phyloP scores from a whole-genome alignment of 2,329 filamentous ascomycete species.

The Furcasterigmium furcatum region DNA sequence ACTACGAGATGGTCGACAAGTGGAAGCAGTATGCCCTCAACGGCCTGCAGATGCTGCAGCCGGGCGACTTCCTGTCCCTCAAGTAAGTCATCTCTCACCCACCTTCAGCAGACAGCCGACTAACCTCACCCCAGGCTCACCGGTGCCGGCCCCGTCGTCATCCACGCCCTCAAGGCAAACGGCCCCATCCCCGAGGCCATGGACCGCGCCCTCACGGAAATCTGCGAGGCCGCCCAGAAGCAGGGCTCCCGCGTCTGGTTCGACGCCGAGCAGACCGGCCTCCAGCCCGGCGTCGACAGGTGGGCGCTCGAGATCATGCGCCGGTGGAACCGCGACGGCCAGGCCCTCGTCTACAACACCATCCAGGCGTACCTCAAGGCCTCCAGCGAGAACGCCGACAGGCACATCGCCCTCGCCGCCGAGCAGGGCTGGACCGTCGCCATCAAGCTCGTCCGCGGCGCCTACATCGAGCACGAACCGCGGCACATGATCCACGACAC shows the following conservation, averaged over 20 bases:
- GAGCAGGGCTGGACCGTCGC: slow-evolving; percentile 48
- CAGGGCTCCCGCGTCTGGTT: slow-evolving; percentile 38
- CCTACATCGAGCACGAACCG: slow-evolving; percentile 49
- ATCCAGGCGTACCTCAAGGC: slow-evolving; percentile 56
- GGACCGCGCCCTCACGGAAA: slow-evolving; percentile 34
- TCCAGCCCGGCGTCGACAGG: slow-evolving; percentile 33
- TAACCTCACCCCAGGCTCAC: slow-evolving; percentile 26
- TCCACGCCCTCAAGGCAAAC: slow-evolving; percentile 29
- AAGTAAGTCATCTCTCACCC: slow-evolving; percentile 24
- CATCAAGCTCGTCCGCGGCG: slow-evolving; percentile 54
- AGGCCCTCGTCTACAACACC: slow-evolving; percentile 41
- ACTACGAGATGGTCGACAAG: slow-evolving; percentile 29
- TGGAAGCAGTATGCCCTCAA: slow-evolving; percentile 28
- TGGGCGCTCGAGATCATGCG: slow-evolving; percentile 30
- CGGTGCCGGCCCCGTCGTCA: slow-evolving; percentile 36
- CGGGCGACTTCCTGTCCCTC: slow-evolving; percentile 31
- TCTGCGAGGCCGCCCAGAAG: slow-evolving; percentile 32
- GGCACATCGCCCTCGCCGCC: slow-evolving; percentile 40
- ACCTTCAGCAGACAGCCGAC: neutral
- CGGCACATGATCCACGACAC: slow-evolving; percentile 47
- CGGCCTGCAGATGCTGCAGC: slow-evolving; percentile 24
- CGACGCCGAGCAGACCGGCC: slow-evolving; percentile 42
- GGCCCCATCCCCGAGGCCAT: slow-evolving; percentile 34
- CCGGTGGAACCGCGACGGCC: slow-evolving; percentile 32
- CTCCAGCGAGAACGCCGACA: slow-evolving; percentile 34